Base-by-base conservation (phyloP, 306 rosid genomes). In the Psophocarpus tetragonolobus region DNA sequence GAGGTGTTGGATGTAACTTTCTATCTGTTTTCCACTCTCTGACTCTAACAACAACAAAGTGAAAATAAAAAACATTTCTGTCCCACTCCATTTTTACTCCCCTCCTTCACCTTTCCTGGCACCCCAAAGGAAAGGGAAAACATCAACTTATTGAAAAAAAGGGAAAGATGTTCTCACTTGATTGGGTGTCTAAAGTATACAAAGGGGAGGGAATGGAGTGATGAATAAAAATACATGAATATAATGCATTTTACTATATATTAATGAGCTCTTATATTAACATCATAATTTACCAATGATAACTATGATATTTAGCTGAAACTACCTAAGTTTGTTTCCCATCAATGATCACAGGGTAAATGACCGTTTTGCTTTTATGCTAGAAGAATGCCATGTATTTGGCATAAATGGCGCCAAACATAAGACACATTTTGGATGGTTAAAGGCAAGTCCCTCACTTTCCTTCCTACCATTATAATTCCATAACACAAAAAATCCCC, bases 1-100 rank as follows among this genome's bases (percentile, higher is more conserved):
- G 60, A 12, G 42, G 51, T 56, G 21, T 27, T 68, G 42, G 41
- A 75, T 36, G 73, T 56, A 57, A 57, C 70, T 78, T 23, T 70
- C 51, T 44, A 32, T 33, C 53, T 6, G 12, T 45, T 63, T 47
- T 23, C 20, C 23, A 45, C 12, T 68, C 53, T 58, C 64, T 15
- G 41, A 60, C 13, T 23, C 13, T 47, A 64, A 78, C 14, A 53
- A 44, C 71, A 69, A 21, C 32, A 61, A 69, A 60, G 63, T 32
- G 33, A 33, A 44, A 78, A 44, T 17, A 3, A 47, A 47, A 58
- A 73, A 51, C 32, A 73, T 63, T 53, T 73, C 48, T 23, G 17
- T 42, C 30, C 18, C 29, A 21, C 51, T 65, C 48, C 51, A 21
- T 38, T 65, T 65, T 65, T 20, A 38, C 18, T 21, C 51, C 41